These are phyloP conservation scores for Diaporthe vexans DNA, from an alignment of 2,329 filamentous ascomycete species.

Conservation along the genomic window DNA sequence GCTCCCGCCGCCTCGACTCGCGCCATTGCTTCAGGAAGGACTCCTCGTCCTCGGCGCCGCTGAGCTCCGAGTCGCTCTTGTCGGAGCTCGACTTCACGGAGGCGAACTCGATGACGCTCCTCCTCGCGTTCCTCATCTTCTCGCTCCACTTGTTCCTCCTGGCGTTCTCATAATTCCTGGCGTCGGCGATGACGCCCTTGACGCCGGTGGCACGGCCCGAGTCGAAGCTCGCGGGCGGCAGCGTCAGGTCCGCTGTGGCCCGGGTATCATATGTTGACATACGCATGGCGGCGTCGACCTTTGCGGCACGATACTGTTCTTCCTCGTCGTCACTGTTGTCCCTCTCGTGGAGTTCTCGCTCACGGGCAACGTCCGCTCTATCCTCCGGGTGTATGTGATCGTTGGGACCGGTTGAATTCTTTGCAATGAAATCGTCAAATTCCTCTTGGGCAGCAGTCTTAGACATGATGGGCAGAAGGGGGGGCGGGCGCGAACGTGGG, in stretches of 20 bases:
- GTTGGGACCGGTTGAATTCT: constrained; percentile 61
- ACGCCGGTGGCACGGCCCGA: constrained; percentile 82
- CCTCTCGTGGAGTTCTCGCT: constrained; percentile 56
- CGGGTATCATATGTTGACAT: constrained; percentile 68
- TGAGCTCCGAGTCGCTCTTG: constrained; percentile 62
- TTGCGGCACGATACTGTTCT: constrained; percentile 64
- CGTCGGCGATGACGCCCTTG: constrained; percentile 90
- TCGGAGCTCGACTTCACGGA: constrained; percentile 45
- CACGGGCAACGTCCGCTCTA: constrained; percentile 59
- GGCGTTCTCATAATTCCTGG: constrained; percentile 80
- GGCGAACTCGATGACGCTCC: constrained; percentile 67
- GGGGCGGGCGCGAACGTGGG: constrained; percentile 37
- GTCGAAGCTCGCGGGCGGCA: constrained; percentile 75
- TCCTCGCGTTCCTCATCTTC: constrained; percentile 65
- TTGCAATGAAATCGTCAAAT: constrained; percentile 73
- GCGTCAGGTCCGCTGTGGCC: constrained; percentile 65
- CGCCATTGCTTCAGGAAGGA: constrained; percentile 89
- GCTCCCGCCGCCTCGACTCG: constrained; percentile 81
- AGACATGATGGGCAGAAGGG: constrained; percentile 61
- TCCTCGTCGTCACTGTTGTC: constrained; percentile 68
- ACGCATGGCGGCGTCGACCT: constrained; percentile 76
- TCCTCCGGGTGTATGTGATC: constrained; percentile 71
- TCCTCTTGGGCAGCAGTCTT: constrained; percentile 75
- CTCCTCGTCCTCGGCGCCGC: constrained; percentile 78
- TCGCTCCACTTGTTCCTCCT: constrained; percentile 68